Evolutionary conservation across 495 filamentous ascomycete genomes (phyloP), one percentile per base, ranked within the genome.

Genomic region (Antarctomyces pellizariae): DNA sequence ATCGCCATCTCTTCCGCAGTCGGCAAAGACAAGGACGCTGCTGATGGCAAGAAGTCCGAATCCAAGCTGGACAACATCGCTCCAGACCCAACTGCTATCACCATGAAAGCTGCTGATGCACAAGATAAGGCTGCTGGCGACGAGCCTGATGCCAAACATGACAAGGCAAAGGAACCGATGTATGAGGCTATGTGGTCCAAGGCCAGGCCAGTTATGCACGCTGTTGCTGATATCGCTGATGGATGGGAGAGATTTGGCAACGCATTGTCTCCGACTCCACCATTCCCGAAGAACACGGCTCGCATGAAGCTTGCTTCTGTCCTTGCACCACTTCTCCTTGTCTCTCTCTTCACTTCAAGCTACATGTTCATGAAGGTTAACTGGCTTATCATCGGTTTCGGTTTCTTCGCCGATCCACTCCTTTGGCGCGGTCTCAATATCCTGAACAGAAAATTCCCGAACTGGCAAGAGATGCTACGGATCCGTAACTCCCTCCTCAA

Each of bases 141-240:
- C 2, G 44, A 52, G 8, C 43, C 62, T 0, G 32, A 42, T 16
- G 37, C 52, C 0, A 42, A 56, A 4, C 64, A 80, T 23, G 77
- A 89, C 37, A 89, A 80, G 50, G 82, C 80, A 0, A 86, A 82
- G 40, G 61, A 74, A 22, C 80, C 76, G 0, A 72, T 89, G 53
- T 71, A 75, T 43, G 67, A 66, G 3, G 72, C 67, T 2, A 75
- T 86, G 46, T 75, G 75, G 57, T 60, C 58, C 5, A 71, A 72
- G 34, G 73, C 75, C 42, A 57, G 77, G 30, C 71, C 75, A 0
- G 44, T 70, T 8, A 86, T 90, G 77, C 74, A 79, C 40, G 52
- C 56, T 1, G 39, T 90, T 16, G 66, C 68, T 9, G 74, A 77
- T 38, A 50, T 79, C 9, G 57, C 71, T 1, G 82, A 90, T 45